Evolutionary conservation across 768 basidiomycete genomes (phyloP), one percentile per base, ranked within the genome.

Genomic region (Termitomyces sp.): DNA sequence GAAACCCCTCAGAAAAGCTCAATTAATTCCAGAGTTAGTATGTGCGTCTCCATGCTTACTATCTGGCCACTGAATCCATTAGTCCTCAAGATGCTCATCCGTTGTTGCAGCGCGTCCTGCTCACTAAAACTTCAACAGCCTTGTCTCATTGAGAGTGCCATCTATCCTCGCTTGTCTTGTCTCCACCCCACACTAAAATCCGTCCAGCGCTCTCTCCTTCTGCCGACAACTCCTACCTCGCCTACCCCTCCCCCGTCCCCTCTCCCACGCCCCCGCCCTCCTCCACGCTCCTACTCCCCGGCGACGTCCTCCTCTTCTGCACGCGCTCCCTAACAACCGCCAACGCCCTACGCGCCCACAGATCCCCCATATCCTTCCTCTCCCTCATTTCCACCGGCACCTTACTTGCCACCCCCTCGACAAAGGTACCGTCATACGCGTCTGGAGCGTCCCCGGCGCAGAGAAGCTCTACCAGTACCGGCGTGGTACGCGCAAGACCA

Each of bases 301-400:
- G 93, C 63, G 96, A 98, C 73, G 94, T 98, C 56, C 86, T 97
- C 66, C 79, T 99, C 32, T 98, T 98, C 81, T 94, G 92, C 56
- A 96, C 96, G 2, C 88, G 94, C 58, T 87, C 92, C 7, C 85
- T 98, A 34, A 91, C 91, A 3, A 92, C 96, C 36, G 86, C 92
- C 48, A 98, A 99, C 78, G 94, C 96, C 68, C 91, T 99, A 60
- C 96, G 94, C 69, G 97, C 97, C 17, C 97, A 99, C 78, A 98
- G 97, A 75, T 76, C 94, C 1, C 93, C 96, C 5, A 88, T 99
- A 63, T 91, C 95, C 8, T 86, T 86, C 68, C 81, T 98, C 51
- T 80, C 91, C 6, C 84, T 99, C 74, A 96, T 95, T 74, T 82
- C 85, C 2, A 81, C 88, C 0, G 96, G 96, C 12, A 92, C 92